These are phyloP conservation scores for Xylona heveae DNA, from an alignment of 495 filamentous ascomycete species.

Conservation along the genomic window DNA sequence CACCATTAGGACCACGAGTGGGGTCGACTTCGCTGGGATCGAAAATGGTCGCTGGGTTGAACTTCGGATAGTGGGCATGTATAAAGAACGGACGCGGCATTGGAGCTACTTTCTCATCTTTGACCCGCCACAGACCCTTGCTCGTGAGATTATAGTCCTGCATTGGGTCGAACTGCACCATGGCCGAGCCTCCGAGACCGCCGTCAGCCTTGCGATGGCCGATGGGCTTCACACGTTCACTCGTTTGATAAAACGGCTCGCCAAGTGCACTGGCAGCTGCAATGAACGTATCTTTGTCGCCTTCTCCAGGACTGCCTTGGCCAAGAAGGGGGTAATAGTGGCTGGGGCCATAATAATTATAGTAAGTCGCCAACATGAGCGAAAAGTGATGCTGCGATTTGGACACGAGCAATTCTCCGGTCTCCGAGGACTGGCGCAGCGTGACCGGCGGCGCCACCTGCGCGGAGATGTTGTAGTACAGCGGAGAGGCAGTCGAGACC, in stretches of 20 bases:
- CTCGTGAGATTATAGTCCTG: not conserved
- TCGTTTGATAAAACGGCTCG: not conserved
- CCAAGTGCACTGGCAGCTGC: not conserved
- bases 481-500: slow-evolving; percentile 8
- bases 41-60: not conserved
- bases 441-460: not conserved
- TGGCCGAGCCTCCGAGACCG: not conserved
- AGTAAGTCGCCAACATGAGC: slow-evolving; percentile 9
- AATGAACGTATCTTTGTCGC: slow-evolving; percentile 10
- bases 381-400: not conserved
- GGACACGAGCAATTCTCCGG: not conserved
- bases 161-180: not conserved
- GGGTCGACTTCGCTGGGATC: too few relatives aligned
- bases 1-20: not conserved
- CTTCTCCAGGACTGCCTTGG: slow-evolving; percentile 9
- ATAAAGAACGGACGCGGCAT: not conserved
- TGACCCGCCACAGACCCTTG: not conserved
- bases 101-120: too few relatives aligned
- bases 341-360: slow-evolving; percentile 11
- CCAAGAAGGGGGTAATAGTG: slow-evolving; percentile 9
- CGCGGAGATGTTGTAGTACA: slow-evolving; percentile 9
- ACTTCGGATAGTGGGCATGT: not conserved
- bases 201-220: not conserved
- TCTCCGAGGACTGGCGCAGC: not conserved
- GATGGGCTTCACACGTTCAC: not conserved